These are phyloP conservation scores for Colletotrichum lindemuthianum DNA, from an alignment of 2,329 filamentous ascomycete species.

Conservation along the genomic window DNA sequence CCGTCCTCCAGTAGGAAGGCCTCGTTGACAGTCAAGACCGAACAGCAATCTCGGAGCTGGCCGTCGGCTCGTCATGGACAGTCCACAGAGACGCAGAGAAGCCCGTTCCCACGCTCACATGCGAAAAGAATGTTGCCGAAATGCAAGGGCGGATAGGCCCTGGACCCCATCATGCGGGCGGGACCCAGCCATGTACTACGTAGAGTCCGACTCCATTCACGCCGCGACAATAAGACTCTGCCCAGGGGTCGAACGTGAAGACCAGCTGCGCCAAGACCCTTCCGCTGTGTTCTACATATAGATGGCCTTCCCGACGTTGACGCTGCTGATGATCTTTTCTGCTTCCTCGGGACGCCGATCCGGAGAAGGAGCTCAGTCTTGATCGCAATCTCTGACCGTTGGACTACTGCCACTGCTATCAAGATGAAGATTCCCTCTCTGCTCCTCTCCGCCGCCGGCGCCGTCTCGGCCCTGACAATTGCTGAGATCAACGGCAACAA, in stretches of 20 bases:
- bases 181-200: slow-evolving; percentile 15
- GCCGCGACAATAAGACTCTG: slow-evolving; percentile 2
- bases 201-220: slow-evolving; percentile 1
- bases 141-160: slow-evolving; percentile 32
- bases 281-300: slow-evolving; percentile 22
- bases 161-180: not conserved
- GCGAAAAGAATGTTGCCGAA: slow-evolving; percentile 21
- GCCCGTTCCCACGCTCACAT: slow-evolving; percentile 14
- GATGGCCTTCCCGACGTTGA: slow-evolving; percentile 1
- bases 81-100: slow-evolving; percentile 1
- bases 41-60: slow-evolving; percentile 29
- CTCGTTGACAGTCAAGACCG: not conserved
- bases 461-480: slow-evolving; percentile 58
- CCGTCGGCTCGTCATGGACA: slow-evolving; percentile 21
- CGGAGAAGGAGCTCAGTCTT: slow-evolving; percentile 13
- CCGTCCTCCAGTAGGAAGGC: slow-evolving; percentile 24
- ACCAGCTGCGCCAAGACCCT: slow-evolving; percentile 8
- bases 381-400: slow-evolving; percentile 8
- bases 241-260: slow-evolving; percentile 8
- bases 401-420: slow-evolving; percentile 2
- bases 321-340: slow-evolving; percentile 9
- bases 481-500: slow-evolving; percentile 73
- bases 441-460: slow-evolving; percentile 42
- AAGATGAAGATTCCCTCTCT: slow-evolving; percentile 46
- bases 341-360: slow-evolving; percentile 25